Conservation (phyloP, 441 rosid genomes). For the Sinapis alba region DNA sequence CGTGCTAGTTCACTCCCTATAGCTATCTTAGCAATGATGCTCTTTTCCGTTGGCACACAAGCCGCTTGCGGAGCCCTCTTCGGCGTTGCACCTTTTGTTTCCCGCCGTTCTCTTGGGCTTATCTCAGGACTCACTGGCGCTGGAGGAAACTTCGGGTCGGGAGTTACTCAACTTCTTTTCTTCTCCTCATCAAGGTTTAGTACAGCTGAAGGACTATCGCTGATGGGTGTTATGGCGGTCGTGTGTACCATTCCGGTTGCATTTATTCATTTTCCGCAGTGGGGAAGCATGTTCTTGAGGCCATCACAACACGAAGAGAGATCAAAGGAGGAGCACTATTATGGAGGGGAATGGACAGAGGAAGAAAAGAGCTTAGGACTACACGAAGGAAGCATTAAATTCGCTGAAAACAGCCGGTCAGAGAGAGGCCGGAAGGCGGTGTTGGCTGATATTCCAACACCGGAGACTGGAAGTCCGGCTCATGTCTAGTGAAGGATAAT, state of each 20-base stretch:
- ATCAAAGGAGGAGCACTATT: background rate
- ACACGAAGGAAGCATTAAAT: background rate
- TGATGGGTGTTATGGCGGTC: background rate
- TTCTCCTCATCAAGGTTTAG: background rate
- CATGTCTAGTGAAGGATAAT: background rate
- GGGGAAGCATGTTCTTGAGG: background rate
- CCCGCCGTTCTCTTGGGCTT: background rate
- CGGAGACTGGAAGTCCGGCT: background rate
- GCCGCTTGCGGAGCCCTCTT: background rate
- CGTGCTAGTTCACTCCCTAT: background rate
- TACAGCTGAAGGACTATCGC: background rate
- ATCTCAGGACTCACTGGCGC: background rate
- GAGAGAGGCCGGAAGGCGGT: conserved; percentile 1
- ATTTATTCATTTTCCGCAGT: background rate
- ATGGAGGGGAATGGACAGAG: background rate
- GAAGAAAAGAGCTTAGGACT: background rate
- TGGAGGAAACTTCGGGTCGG: background rate
- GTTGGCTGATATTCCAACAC: background rate
- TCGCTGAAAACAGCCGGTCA: background rate
- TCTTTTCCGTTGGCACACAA: background rate
- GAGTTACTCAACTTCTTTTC: background rate
- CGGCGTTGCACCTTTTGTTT: background rate
- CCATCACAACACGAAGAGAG: background rate
- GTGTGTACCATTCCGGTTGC: conserved; percentile 1
- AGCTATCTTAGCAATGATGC: background rate